Evolutionary conservation across 1,284 basidiomycete genomes (phyloP), one percentile per base, ranked within the genome.

Genomic region (Tylopilus sp.): DNA sequence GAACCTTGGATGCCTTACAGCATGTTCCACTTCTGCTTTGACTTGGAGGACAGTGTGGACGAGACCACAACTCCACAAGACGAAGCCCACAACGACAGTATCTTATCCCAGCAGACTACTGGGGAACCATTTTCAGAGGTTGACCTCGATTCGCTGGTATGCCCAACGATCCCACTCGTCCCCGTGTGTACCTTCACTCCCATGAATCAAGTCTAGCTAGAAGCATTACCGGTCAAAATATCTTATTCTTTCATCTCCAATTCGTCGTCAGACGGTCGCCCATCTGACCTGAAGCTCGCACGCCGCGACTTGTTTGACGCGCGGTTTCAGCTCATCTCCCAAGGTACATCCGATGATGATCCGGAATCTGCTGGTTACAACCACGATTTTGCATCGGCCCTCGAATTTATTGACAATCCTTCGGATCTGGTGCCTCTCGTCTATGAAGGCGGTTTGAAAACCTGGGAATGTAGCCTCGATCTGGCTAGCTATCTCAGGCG

Each of bases 401-500:
- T 85, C 2, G 70, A 73, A 12, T 91, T 87, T 52, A 71, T 93
- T 18, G 86, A 92, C 55, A 81, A 87, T 1, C 85, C 89, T 0
- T 93, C 92, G 0, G 96, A 98, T 69, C 78, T 99, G 11, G 81
- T 98, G 10, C 91, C 94, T 1, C 87, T 93, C 0, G 77, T 94
- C 0, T 98, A 99, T 62, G 96, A 98, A 70, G 96, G 96, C 13
- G 96, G 96, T 0, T 67, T 99, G 48, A 98, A 98, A 70, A 97
- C 94, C 3, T 99, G 96, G 96, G 96, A 99, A 67, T 97, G 93
- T 55, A 89, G 91, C 31, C 69, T 95, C 13, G 96, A 98, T 67
- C 75, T 99, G 0, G 89, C 88, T 0, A 75, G 74, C 37, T 82
- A 78, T 57, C 69, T 82, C 26, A 68, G 73, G 58, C 54, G 66